Evolutionary conservation across 805 yeast species (phyloP).

Genomic region (Saccharomycopsis synnaedendra): DNA sequence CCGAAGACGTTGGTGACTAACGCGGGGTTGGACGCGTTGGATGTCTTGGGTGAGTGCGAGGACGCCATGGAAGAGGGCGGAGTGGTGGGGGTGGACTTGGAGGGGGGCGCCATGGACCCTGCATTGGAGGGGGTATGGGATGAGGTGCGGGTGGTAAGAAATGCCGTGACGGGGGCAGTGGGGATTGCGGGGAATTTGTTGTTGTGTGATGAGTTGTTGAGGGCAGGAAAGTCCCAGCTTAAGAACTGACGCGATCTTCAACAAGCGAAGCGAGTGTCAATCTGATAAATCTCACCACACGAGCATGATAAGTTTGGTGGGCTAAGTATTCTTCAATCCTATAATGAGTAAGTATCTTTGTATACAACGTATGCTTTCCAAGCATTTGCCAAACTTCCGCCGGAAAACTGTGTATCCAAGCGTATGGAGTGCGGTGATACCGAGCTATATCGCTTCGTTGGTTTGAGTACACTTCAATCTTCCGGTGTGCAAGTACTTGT

Average conservation of each 20-base stretch:
- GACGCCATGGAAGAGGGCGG: conserved; percentile 78
- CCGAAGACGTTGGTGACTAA: conserved; percentile 90
- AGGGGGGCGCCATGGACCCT: conserved; percentile 92
- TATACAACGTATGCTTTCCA: no score
- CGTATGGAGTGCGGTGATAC: no score
- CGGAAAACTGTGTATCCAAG: no score
- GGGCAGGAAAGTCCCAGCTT: conserved; percentile 92
- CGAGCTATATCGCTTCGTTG: no score
- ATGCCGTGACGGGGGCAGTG: conserved; percentile 83
- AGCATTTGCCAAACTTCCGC: no score
- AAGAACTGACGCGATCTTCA: conserved; percentile 30
- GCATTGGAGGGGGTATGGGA: conserved; percentile 94
- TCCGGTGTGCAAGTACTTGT: no score
- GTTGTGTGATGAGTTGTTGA: conserved; percentile 89
- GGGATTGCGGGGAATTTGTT: conserved; percentile 89
- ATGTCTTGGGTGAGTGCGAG: conserved; percentile 78
- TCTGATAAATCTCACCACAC: no score
- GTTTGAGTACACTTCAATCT: no score
- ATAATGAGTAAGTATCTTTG: no score
- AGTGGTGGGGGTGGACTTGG: conserved; percentile 82
- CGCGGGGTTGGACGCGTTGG: conserved; percentile 90
- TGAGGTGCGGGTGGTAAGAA: conserved; percentile 85
- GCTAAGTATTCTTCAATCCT: no score
- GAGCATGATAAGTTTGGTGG: no score
- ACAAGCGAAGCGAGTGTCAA: no score